Evolutionary conservation across 306 rosid genomes (phyloP), one percentile per base, ranked within the genome.

Genomic region (Begonia fuchsioides): DNA sequence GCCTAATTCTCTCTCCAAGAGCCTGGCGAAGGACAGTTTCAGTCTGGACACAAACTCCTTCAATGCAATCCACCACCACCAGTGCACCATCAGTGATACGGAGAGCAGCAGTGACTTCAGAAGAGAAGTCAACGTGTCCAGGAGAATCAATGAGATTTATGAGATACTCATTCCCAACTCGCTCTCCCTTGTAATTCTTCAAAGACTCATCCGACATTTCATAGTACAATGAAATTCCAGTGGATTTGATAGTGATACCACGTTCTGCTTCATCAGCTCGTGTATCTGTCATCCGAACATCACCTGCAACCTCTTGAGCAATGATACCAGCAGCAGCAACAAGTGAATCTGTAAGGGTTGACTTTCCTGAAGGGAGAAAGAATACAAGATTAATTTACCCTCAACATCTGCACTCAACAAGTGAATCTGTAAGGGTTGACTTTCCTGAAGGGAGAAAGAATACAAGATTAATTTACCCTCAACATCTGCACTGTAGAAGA

Each of bases 271-370:
- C 96, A 60, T 86, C 96, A 0, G 73, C 74, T 11, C 96, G 93
- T 38, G 93, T 86, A 65, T 86, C 96, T 1, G 88, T 86, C 96
- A 86, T 86, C 8, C 93, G 74, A 12, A 86, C 93, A 76, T 86
- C 96, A 50, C 96, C 93, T 17, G 96, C 96, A 43, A 68, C 81
- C 52, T 86, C 93, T 53, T 81, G 93, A 0, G 93, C 93, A 35
- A 81, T 86, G 61, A 86, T 86, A 11, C 96, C 96, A 11, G 93
- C 95, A 52, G 95, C 95, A 67, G 93, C 93, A 7, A 85, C 95
- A 6, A 85, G 84, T 10, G 93, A 85, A 60, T 85, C 95, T 0
- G 96, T 86, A 50, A 86, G 93, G 0, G 96, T 80, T 1, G 90
- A 80, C 50, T 80, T 80, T 48, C 84, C 84, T 72, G 75, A 6